These are phyloP conservation scores for Taiwanofungus camphoratus DNA, from an alignment of 1,284 basidiomycete species.

Conservation along the genomic window DNA sequence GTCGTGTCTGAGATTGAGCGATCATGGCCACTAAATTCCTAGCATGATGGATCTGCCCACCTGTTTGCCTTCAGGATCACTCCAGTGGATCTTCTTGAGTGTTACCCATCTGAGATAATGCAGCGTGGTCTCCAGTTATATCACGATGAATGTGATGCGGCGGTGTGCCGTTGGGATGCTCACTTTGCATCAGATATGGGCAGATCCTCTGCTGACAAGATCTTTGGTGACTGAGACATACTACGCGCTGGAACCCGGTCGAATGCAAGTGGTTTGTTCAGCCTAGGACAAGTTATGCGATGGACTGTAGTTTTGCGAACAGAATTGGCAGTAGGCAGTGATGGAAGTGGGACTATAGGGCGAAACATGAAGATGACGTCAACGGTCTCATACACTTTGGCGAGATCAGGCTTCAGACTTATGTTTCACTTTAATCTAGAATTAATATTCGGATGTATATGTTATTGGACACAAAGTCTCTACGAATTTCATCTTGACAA, in stretches of 20 bases:
- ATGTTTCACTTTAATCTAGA: no score
- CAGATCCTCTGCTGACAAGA: constrained; percentile 39
- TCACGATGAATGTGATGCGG: constrained; percentile 1
- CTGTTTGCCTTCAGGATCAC: constrained; percentile 69
- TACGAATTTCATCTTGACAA: no score
- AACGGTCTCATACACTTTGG: no score
- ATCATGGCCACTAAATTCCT: neutral
- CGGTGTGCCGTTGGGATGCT: constrained; percentile 18
- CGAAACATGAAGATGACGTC: no score
- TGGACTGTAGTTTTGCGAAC: no score
- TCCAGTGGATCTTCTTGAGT: constrained; percentile 68
- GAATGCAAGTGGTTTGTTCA: no score
- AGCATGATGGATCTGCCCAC: constrained; percentile 41
- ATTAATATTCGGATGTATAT: no score
- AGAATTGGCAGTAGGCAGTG: no score
- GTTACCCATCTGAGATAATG: constrained; percentile 56
- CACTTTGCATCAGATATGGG: constrained; percentile 57
- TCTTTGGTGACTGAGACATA: constrained; percentile 29
- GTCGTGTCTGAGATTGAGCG: neutral
- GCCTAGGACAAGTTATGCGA: no score
- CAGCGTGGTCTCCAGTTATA: constrained; percentile 1
- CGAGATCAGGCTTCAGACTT: no score
- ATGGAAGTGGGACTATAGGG: no score
- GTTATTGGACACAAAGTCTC: no score
- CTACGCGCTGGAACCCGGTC: neutral